phyloP scores from a whole-genome alignment of 139 green algal genomes.

The Diplosphaera chodatii region DNA sequence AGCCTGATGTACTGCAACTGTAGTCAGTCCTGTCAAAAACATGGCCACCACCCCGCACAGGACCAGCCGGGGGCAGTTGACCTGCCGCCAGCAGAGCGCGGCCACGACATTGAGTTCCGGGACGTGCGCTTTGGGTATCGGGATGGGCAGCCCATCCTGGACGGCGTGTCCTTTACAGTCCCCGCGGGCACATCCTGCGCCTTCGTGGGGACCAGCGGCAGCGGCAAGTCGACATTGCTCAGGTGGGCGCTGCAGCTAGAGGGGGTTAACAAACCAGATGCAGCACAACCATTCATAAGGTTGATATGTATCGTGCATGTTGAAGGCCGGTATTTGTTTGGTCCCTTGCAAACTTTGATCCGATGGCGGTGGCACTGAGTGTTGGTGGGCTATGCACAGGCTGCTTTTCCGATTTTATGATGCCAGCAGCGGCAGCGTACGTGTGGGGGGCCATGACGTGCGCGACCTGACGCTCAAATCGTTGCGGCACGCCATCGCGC shows the following conservation, averaged over 20 bases:
- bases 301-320: too few relatives aligned
- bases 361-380: too few relatives aligned
- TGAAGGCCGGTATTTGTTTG: too few relatives aligned
- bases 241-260: background rate
- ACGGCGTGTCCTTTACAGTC: conserved; percentile 58
- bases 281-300: too few relatives aligned
- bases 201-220: conserved; percentile 78
- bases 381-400: background rate
- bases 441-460: conserved; percentile 59
- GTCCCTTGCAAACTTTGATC: background rate
- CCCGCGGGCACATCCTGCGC: conserved; percentile 73
- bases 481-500: conserved; percentile 45
- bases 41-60: background rate
- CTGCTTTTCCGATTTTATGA: conserved; percentile 89
- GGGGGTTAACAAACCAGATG: too few relatives aligned
- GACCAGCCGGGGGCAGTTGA: conserved; percentile 12
- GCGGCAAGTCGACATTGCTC: conserved; percentile 71
- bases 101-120: conserved; percentile 48
- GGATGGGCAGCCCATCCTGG: conserved; percentile 52
- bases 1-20: too few relatives aligned
- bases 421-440: conserved; percentile 51
- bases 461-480: conserved; percentile 37
- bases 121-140: conserved; percentile 71
- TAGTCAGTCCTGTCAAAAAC: too few relatives aligned
- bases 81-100: conserved; percentile 3